Percentiles rank a stretch among this genome's conserved stretches.
These are phyloP conservation scores for Emydomyces testavorans DNA, from an alignment of 2,329 filamentous ascomycete genomes.

Conservation along the genomic window DNA sequence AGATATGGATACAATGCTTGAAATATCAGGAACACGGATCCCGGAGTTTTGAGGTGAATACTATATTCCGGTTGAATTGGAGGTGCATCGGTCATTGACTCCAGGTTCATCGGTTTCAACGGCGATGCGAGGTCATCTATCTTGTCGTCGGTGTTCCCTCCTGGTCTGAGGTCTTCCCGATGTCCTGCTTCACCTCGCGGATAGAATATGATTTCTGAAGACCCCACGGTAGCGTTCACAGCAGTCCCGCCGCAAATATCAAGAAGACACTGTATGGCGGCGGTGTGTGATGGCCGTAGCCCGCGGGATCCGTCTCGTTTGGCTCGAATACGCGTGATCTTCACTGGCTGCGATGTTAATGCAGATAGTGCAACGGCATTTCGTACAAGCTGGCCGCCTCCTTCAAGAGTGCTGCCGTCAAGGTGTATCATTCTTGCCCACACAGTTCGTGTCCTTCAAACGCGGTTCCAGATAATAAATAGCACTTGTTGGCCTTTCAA, in stretches of 20 bases:
- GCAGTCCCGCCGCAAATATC: conserved; percentile 38
- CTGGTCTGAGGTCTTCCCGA: background rate
- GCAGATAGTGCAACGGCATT: conserved; percentile 46
- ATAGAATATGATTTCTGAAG: conserved; percentile 27
- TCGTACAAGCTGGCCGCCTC: conserved; percentile 50
- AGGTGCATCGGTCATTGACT: background rate
- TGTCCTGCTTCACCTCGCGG: conserved; percentile 16
- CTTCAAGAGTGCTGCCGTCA: conserved; percentile 49
- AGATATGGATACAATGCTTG: conserved; percentile 51
- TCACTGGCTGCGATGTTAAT: conserved; percentile 40
- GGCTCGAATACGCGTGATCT: conserved; percentile 44
- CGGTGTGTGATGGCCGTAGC: conserved; percentile 47
- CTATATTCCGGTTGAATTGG: conserved; percentile 26
- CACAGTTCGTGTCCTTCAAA: too few relatives aligned
- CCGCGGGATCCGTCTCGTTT: conserved; percentile 41
- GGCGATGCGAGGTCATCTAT: background rate
- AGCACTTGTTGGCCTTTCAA: too few relatives aligned
- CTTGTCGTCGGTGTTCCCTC: background rate
- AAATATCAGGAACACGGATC: conserved; percentile 45
- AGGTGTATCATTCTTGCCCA: conserved; percentile 34
- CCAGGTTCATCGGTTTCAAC: conserved; percentile 8
- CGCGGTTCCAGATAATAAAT: too few relatives aligned
- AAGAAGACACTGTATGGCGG: conserved; percentile 43
- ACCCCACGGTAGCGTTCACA: conserved; percentile 28
- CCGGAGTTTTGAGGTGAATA: conserved; percentile 40